Percentiles rank a stretch among this genome's conserved stretches.
phyloP scores from a whole-genome alignment of 306 rosid genomes.

The Ormosia emarginata region DNA sequence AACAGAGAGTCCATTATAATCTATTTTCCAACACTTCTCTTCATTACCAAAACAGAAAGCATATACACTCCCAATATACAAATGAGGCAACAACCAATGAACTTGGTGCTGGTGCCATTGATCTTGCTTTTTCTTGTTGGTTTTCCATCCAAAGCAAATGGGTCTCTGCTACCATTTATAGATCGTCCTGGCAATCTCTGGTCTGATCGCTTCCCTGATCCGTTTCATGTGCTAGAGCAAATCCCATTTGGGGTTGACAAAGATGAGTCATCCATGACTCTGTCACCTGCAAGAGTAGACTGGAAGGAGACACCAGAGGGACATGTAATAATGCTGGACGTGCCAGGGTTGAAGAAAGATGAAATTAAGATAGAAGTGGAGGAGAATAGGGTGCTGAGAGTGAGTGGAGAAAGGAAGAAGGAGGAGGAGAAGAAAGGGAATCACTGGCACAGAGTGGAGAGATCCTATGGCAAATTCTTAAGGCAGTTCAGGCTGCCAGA shows the following conservation, averaged over 20 bases:
- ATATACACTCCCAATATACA: not conserved
- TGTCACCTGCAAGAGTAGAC: conserved; percentile 47
- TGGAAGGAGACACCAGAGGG: conserved; percentile 66
- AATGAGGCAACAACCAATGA: conserved; percentile 31
- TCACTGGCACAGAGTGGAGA: conserved; percentile 62
- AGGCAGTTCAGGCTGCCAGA: conserved; percentile 59
- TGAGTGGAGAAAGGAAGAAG: conserved; percentile 61
- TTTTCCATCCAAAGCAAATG: conserved; percentile 28
- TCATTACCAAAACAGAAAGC: not conserved
- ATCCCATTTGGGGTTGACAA: conserved; percentile 46
- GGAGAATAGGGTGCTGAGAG: conserved; percentile 43
- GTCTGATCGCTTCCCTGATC: conserved; percentile 43
- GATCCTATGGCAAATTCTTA: conserved; percentile 60
- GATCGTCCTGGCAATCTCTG: conserved; percentile 33
- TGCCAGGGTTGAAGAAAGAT: conserved; percentile 52
- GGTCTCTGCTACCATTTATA: conserved; percentile 35
- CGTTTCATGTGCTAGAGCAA: conserved; percentile 50
- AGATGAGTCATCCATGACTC: conserved; percentile 22
- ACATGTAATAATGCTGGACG: conserved; percentile 54
- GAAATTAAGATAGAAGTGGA: conserved; percentile 59
- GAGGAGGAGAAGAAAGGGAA: conserved; percentile 52
- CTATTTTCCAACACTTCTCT: not conserved
- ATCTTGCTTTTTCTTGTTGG: conserved; percentile 21
- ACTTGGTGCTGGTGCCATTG: conserved; percentile 3
- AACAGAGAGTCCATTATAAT: not conserved